phyloP scores from a whole-genome alignment of 352 stramenopile genomes.

The Globisporangium nunn region DNA sequence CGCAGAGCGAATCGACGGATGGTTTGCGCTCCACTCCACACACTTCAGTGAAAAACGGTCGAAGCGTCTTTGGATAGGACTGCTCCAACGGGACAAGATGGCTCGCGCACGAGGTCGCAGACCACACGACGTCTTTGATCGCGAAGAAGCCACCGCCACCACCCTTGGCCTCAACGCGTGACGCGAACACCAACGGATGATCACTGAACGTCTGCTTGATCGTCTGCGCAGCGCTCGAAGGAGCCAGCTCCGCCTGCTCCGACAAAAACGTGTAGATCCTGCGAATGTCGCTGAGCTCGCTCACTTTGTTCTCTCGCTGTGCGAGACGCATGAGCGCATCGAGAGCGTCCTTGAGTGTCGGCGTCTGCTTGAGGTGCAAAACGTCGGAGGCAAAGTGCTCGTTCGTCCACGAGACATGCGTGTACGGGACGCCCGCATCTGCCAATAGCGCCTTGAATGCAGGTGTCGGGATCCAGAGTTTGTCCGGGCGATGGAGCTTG shows the following conservation, averaged over 20 bases:
- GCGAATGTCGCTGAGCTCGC: constrained; percentile 8
- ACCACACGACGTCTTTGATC: constrained; percentile 35
- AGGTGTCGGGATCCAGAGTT: constrained; percentile 39
- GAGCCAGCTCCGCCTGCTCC: constrained; percentile 13
- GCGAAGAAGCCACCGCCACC: constrained; percentile 15
- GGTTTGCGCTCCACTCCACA: constrained; percentile 60
- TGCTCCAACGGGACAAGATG: constrained; percentile 31
- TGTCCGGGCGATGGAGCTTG: constrained; percentile 23
- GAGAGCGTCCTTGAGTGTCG: constrained; percentile 35
- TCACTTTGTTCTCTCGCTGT: not conserved
- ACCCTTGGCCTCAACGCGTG: not conserved
- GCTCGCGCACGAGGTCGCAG: constrained; percentile 22
- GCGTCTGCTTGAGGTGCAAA: constrained; percentile 38
- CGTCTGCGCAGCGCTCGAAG: constrained; percentile 2
- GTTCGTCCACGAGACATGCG: constrained; percentile 26
- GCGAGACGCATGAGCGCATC: constrained; percentile 24
- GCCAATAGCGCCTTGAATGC: constrained; percentile 31
- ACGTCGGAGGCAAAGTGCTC: constrained; percentile 23
- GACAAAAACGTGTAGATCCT: constrained; percentile 37
- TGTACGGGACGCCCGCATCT: constrained; percentile 40
- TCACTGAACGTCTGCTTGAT: constrained; percentile 22
- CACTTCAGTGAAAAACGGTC: constrained; percentile 56
- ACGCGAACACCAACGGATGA: constrained; percentile 22
- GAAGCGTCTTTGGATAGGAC: constrained; percentile 44
- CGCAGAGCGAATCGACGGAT: constrained; percentile 37